phyloP scores from a whole-genome alignment of 2,329 filamentous ascomycete species.

The Rutstroemia sydowiana region DNA sequence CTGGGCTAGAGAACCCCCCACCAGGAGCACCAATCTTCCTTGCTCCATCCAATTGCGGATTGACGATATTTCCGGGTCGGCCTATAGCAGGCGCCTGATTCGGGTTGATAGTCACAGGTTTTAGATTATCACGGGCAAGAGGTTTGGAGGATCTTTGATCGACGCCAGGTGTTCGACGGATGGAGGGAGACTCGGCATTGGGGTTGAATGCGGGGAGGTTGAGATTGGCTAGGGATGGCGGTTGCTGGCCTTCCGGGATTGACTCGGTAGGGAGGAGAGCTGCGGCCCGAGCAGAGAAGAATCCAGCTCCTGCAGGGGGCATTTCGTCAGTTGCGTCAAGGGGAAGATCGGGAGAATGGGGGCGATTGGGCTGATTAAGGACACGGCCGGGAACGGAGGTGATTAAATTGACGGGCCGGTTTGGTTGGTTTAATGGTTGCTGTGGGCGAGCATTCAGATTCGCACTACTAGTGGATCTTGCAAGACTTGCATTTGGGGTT shows the following conservation, averaged over 20 bases:
- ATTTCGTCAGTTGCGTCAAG: conserved; percentile 14
- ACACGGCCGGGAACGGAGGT: conserved; percentile 19
- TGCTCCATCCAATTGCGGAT: conserved; percentile 46
- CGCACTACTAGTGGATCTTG: conserved; percentile 22
- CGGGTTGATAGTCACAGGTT: conserved; percentile 39
- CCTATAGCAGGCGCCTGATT: conserved; percentile 18
- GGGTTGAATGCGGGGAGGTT: conserved; percentile 60
- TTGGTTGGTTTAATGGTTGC: conserved; percentile 13
- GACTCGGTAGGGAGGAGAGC: conserved; percentile 43
- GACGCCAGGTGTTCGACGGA: conserved; percentile 80
- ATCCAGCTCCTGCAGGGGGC: conserved; percentile 37
- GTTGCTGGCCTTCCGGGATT: conserved; percentile 14
- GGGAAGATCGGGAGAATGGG: conserved; percentile 19
- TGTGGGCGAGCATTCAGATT: conserved; percentile 16
- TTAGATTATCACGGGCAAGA: conserved; percentile 49
- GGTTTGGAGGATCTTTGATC: conserved; percentile 73
- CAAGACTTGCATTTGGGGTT: conserved; percentile 26
- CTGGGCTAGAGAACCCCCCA: conserved; percentile 36
- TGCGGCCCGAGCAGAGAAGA: conserved; percentile 64
- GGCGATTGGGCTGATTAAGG: conserved; percentile 29
- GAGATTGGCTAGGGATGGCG: conserved; percentile 33
- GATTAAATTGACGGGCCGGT: conserved; percentile 11
- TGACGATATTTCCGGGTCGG: conserved; percentile 36
- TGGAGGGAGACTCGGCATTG: conserved; percentile 71
- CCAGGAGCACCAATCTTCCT: conserved; percentile 54